These are phyloP conservation scores for Lactifluus echinatus DNA, from an alignment of 768 basidiomycete genomes.

Conservation along the genomic window DNA sequence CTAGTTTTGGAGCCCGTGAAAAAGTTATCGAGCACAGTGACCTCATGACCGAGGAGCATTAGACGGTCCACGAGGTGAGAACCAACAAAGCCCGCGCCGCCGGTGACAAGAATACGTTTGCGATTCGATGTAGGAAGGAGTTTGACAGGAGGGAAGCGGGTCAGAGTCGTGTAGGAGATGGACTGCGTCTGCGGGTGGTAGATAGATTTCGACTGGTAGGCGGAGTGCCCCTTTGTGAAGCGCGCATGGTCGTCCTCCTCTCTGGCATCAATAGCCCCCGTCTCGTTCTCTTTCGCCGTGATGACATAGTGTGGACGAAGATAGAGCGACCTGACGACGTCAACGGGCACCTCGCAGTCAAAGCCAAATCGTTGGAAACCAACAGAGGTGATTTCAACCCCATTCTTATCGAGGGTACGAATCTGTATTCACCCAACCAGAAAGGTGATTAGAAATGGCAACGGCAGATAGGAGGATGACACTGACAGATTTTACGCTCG, in stretches of 20 bases:
- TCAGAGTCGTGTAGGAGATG: conserved; percentile 88
- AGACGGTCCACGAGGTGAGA: conserved; percentile 96
- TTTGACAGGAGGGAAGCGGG: conserved; percentile 88
- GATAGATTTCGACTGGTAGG: conserved; percentile 79
- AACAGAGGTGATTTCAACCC: conserved; percentile 66
- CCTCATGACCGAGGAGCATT: conserved; percentile 96
- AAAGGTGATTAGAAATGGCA: background rate
- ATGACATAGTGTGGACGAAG: conserved; percentile 71
- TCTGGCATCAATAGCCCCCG: conserved; percentile 29
- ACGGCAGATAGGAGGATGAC: background rate
- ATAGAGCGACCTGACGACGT: conserved; percentile 80
- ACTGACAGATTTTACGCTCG: conserved; percentile 8
- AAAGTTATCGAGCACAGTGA: conserved; percentile 96
- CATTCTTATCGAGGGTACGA: conserved; percentile 63
- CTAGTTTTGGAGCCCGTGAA: conserved; percentile 99
- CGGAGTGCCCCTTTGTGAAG: conserved; percentile 39
- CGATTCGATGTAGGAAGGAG: conserved; percentile 67
- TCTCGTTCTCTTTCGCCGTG: conserved; percentile 28
- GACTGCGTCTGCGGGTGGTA: conserved; percentile 70
- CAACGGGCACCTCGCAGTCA: conserved; percentile 74
- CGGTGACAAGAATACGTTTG: conserved; percentile 91
- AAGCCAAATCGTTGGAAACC: conserved; percentile 86
- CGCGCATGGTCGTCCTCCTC: conserved; percentile 42
- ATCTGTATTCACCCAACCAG: conserved; percentile 32
- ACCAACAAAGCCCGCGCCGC: conserved; percentile 98